Conservation (phyloP, 192 early-diverging fungal species). For the Dispira parvispora region DNA sequence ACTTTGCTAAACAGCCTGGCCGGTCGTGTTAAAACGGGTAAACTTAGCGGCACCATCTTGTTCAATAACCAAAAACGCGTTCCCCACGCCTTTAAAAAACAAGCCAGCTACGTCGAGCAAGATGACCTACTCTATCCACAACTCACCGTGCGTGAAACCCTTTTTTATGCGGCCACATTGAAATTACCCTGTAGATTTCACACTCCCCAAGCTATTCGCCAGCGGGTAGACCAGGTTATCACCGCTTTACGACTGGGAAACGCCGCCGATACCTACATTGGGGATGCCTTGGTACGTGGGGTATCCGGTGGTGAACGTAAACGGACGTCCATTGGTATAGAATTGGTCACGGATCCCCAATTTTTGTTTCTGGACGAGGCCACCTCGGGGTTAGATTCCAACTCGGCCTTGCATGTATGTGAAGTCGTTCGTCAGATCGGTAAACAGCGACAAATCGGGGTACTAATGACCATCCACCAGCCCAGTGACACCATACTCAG, state of each 20-base stretch:
- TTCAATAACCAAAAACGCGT: slow-evolving; percentile 32
- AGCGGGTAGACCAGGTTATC: slow-evolving; percentile 48
- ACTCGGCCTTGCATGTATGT: slow-evolving; percentile 43
- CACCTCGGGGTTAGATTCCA: slow-evolving; percentile 52
- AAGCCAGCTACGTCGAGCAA: slow-evolving; percentile 29
- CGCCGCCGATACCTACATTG: slow-evolving; percentile 37
- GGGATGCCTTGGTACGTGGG: slow-evolving; percentile 25
- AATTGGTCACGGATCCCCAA: slow-evolving; percentile 35
- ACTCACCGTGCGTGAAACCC: slow-evolving; percentile 61
- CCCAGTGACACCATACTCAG: slow-evolving; percentile 66
- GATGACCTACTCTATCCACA: slow-evolving; percentile 37
- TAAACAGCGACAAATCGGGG: slow-evolving; percentile 37
- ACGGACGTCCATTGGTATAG: slow-evolving; percentile 28
- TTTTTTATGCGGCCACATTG: slow-evolving; percentile 58
- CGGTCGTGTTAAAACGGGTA: slow-evolving; percentile 40
- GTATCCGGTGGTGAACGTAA: slow-evolving; percentile 37
- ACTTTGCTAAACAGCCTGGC: slow-evolving; percentile 70
- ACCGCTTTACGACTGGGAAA: slow-evolving; percentile 41
- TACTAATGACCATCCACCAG: slow-evolving; percentile 84
- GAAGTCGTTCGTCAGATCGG: slow-evolving; percentile 45
- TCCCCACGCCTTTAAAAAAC: slow-evolving; percentile 26
- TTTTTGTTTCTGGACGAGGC: slow-evolving; percentile 38
- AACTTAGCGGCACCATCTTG: slow-evolving; percentile 31
- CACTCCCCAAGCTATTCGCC: slow-evolving; percentile 26
- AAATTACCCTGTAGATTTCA: slow-evolving; percentile 40